These are phyloP conservation scores for Aspergillus baeticus DNA, from an alignment of 495 filamentous ascomycete species.

Conservation along the genomic window DNA sequence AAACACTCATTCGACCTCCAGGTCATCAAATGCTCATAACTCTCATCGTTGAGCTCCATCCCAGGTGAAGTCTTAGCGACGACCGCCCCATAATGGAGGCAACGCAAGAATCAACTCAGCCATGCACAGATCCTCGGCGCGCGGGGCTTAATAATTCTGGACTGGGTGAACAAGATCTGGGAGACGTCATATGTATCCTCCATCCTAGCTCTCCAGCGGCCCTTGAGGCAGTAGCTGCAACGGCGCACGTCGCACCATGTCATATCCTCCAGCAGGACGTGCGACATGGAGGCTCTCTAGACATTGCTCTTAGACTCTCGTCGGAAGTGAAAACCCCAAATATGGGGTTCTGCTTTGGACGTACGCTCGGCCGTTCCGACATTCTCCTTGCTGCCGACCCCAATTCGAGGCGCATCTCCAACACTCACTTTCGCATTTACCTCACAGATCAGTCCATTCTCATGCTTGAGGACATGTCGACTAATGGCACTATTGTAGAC, in stretches of 20 bases:
- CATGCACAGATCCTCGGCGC: slow-evolving; percentile 74
- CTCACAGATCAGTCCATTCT: slow-evolving; percentile 73
- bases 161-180: slow-evolving; percentile 73
- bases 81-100: slow-evolving; percentile 35
- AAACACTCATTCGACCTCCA: slow-evolving; percentile 1
- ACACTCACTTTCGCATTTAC: slow-evolving; percentile 88
- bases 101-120: slow-evolving; percentile 76
- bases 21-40: slow-evolving; percentile 3
- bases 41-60: background rate
- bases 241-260: slow-evolving; percentile 41
- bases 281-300: slow-evolving; percentile 41
- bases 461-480: slow-evolving; percentile 90
- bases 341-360: slow-evolving; percentile 81
- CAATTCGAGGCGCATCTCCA: slow-evolving; percentile 69
- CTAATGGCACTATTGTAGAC: slow-evolving; percentile 90
- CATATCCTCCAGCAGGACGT: slow-evolving; percentile 58
- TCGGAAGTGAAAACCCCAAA: slow-evolving; percentile 61
- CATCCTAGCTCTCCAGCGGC: slow-evolving; percentile 75
- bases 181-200: slow-evolving; percentile 87
- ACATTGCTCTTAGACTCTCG: slow-evolving; percentile 80
- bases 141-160: slow-evolving; percentile 74
- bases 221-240: slow-evolving; percentile 59
- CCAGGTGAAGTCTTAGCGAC: background rate
- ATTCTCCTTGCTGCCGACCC: slow-evolving; percentile 57
- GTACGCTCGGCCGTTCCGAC: slow-evolving; percentile 70